A percentile compares a stretch with the other conserved stretches of the same genome.
Conservation (phyloP, 768 basidiomycete genomes). For the Termitomyces sp. region DNA sequence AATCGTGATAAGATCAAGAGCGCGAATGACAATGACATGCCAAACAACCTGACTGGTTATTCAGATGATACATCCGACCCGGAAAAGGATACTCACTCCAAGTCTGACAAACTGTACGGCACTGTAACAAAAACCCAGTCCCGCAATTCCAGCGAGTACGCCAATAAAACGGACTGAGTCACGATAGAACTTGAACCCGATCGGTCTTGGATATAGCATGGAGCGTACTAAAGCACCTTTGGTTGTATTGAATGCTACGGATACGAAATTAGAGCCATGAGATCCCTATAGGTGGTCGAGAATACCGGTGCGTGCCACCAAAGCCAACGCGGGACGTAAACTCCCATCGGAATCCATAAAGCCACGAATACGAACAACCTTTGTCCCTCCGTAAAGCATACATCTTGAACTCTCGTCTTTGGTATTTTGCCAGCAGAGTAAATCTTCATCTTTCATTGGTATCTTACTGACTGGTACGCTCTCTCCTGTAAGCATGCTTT, state of each 20-base stretch:
- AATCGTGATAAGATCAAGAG: conserved; percentile 92
- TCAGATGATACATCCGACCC: not conserved
- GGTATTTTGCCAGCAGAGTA: conserved; percentile 62
- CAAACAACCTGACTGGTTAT: conserved; percentile 58
- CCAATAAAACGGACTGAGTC: conserved; percentile 88
- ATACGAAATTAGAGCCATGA: not conserved
- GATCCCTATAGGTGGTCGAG: conserved; percentile 6
- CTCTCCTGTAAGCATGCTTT: conserved; percentile 99
- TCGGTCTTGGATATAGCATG: conserved; percentile 98
- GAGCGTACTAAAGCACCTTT: conserved; percentile 94
- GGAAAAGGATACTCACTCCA: conserved; percentile 48
- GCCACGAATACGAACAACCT: conserved; percentile 80
- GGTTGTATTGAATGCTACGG: conserved; percentile 86
- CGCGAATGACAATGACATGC: conserved; percentile 88
- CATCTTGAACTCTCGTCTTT: conserved; percentile 74
- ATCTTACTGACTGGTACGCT: conserved; percentile 94
- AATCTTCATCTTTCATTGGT: conserved; percentile 74
- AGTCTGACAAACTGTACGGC: conserved; percentile 89
- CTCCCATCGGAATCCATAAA: conserved; percentile 44
- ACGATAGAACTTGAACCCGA: conserved; percentile 98
- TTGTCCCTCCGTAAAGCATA: conserved; percentile 88
- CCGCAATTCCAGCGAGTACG: conserved; percentile 88
- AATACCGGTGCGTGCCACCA: conserved; percentile 83
- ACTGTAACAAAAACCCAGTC: conserved; percentile 85
- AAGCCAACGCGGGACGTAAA: conserved; percentile 62